Conservation (phyloP, 2,329 filamentous ascomycete species). For the Fusarium illudens region DNA sequence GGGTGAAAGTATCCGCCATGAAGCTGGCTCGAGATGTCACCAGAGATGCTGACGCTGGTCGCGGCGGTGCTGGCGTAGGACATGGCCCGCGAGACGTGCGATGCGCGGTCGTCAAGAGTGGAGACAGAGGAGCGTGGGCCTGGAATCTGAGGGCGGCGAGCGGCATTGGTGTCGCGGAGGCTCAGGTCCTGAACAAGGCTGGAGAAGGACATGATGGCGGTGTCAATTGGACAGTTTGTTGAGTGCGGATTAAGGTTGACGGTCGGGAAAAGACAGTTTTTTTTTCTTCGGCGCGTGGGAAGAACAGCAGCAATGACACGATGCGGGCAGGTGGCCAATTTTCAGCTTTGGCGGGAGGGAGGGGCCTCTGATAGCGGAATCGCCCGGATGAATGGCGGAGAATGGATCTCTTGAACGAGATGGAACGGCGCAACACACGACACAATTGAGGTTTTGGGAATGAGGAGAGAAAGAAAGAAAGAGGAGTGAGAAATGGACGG, state of each 20-base stretch:
- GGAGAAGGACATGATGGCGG: slow-evolving; percentile 68
- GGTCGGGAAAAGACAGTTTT: slow-evolving; percentile 7
- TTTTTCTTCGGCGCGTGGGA: background rate
- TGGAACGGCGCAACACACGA: slow-evolving; percentile 3
- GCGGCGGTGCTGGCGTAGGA: slow-evolving; percentile 73
- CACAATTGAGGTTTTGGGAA: slow-evolving; percentile 5
- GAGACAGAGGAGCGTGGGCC: slow-evolving; percentile 59
- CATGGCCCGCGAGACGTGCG: slow-evolving; percentile 69
- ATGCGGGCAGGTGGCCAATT: slow-evolving; percentile 35
- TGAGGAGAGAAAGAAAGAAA: background rate
- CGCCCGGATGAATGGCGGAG: slow-evolving; percentile 23
- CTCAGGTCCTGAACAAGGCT: slow-evolving; percentile 72
- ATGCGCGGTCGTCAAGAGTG: slow-evolving; percentile 67
- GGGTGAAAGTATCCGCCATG: slow-evolving; percentile 86
- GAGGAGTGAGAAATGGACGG: background rate
- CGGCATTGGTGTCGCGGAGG: slow-evolving; percentile 62
- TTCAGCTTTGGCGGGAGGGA: slow-evolving; percentile 19
- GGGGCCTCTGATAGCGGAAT: slow-evolving; percentile 32
- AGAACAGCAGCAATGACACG: slow-evolving; percentile 12
- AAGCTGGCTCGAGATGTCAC: slow-evolving; percentile 83
- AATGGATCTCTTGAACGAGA: background rate
- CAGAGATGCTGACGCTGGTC: slow-evolving; percentile 74
- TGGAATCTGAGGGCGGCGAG: slow-evolving; percentile 54
- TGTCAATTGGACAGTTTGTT: slow-evolving; percentile 13
- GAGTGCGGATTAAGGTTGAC: slow-evolving; percentile 5